Base-by-base conservation (phyloP, 257 asterid genomes). In the Asclepias syriaca region DNA sequence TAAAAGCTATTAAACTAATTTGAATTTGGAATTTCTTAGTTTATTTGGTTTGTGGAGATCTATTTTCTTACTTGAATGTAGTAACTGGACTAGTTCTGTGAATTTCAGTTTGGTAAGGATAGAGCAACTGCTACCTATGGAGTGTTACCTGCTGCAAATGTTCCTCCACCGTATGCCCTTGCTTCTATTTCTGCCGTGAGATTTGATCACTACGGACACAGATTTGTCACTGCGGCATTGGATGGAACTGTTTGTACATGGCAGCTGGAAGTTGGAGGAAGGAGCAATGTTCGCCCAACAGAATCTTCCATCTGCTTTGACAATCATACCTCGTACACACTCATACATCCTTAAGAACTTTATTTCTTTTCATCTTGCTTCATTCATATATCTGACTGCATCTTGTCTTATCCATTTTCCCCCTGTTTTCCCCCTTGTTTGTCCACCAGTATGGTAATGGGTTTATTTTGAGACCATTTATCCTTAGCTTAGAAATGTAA, bases 221-320 rank as follows among this genome's bases (percentile, higher is more conserved):
- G 98, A 77, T 95, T 95, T 73, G 98, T 82, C 69, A 92, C 97
- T 80, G 95, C 88, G 58, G 97, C 98, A 78, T 84, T 82, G 79
- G 97, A 95, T 82, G 99, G 99, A 85, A 95, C 96, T 70, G 96
- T 90, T 40, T 87, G 95, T 83, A 87, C 99, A 22, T 95, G 99
- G 99, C 97, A 95, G 83, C 88, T 95, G 79, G 99, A 95, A 86
- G 99, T 94, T 69, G 99, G 99, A 79, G 98, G 99, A 75, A 85
- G 90, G 86, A 92, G 93, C 81, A 89, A 88, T 72, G 77, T 92
- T 78, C 89, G 61, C 80, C 99, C 99, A 72, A 90, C 96, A 66
- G 98, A 92, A 80, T 88, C 95, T 66, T 82, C 97, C 72, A 78
- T 81, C 78, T 95, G 99, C 91, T 95, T 95, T 73, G 91, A 87